Conservation (phyloP, 345 rosid species). For the Citrus hindsii region DNA sequence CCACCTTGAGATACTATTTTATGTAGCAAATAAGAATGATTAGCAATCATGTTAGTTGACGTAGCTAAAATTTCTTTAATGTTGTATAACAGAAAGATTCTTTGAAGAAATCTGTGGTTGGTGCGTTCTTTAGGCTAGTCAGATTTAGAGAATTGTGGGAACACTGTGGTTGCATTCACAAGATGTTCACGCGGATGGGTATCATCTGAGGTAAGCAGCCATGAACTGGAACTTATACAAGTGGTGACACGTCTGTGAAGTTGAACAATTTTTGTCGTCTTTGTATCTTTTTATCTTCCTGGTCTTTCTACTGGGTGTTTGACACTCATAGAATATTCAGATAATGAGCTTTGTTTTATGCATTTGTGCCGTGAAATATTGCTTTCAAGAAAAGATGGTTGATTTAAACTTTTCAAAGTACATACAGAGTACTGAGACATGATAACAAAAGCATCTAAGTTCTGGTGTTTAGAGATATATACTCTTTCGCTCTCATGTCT, state of each 20-base stretch:
- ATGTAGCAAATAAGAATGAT: neutral
- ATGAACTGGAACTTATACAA: neutral
- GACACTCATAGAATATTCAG: constrained; percentile 7
- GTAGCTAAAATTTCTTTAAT: neutral
- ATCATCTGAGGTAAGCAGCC: neutral
- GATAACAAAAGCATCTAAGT: neutral
- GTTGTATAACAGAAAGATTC: constrained; percentile 1
- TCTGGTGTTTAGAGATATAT: neutral
- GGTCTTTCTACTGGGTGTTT: neutral
- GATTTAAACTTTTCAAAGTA: neutral
- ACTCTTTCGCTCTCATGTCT: neutral
- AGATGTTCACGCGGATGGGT: constrained; percentile 2
- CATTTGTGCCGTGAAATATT: neutral
- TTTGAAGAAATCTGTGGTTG: neutral
- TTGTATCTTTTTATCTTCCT: neutral
- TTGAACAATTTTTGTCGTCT: constrained; percentile 9
- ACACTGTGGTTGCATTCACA: neutral
- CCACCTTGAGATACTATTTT: constrained; percentile 3
- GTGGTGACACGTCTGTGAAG: neutral
- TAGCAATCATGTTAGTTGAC: neutral
- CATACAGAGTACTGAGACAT: neutral
- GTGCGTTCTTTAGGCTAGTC: neutral
- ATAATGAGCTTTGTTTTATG: neutral
- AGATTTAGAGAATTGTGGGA: neutral
- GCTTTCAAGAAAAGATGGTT: neutral